phyloP scores from a whole-genome alignment of 345 rosid genomes.

The Citropsis articulata region DNA sequence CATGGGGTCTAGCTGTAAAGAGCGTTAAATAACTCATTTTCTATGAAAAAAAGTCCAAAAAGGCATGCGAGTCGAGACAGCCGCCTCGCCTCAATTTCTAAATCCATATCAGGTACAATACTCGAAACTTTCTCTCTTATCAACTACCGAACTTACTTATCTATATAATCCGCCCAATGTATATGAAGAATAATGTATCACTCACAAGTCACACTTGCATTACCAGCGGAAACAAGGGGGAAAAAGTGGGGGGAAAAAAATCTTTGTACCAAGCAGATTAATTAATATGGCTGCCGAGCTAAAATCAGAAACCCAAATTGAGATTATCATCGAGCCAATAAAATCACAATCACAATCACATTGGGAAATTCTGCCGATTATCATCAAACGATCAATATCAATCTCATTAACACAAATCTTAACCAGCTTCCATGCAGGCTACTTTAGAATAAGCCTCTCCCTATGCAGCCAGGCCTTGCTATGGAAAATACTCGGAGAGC shows the following conservation, averaged over 20 bases:
- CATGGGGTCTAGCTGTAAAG: constrained; percentile 22
- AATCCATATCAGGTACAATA: background rate
- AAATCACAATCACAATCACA: background rate
- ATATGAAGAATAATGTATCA: background rate
- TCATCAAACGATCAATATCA: constrained; percentile 9
- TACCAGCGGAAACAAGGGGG: background rate
- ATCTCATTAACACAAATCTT: constrained; percentile 12
- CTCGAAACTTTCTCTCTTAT: background rate
- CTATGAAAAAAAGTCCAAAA: constrained; percentile 9
- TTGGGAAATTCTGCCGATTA: background rate
- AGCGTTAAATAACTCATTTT: constrained; percentile 18
- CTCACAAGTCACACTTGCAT: background rate
- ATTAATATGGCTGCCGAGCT: background rate
- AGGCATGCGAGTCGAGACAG: background rate
- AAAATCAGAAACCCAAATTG: background rate
- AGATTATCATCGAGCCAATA: constrained; percentile 1
- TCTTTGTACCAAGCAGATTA: too few relatives aligned
- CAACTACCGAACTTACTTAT: background rate
- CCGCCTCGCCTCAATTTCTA: constrained; percentile 8
- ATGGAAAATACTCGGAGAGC: constrained; percentile 45
- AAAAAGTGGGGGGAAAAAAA: too few relatives aligned
- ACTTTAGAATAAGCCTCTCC: constrained; percentile 55
- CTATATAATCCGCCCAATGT: background rate
- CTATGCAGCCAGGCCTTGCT: constrained; percentile 49
- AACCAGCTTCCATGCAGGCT: constrained; percentile 46